These are phyloP conservation scores for Gaultheria prostrata DNA, from an alignment of 148 eudicot genomes.

Conservation along the genomic window DNA sequence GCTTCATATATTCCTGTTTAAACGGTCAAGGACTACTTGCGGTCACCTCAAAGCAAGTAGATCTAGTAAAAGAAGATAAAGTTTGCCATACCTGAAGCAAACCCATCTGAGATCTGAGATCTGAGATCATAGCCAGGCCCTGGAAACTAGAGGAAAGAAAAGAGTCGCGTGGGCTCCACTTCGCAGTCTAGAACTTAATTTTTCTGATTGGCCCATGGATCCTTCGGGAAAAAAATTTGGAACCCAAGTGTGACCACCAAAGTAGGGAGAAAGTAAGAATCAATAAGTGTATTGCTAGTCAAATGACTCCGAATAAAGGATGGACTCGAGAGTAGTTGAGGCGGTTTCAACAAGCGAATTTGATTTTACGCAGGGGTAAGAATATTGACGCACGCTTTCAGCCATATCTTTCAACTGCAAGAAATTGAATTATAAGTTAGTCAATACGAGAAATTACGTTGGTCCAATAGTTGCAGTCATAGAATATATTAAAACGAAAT, in stretches of 20 bases:
- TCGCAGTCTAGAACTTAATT: conserved; percentile 38
- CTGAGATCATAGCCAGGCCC: conserved; percentile 37
- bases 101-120: conserved; percentile 35
- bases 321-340: conserved; percentile 7
- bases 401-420: conserved; percentile 50
- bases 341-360: conserved; percentile 9
- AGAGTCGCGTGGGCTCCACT: conserved; percentile 39
- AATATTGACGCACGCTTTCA: conserved; percentile 35
- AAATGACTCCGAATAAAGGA: conserved; percentile 18
- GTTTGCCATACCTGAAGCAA: conserved; percentile 40
- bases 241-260: conserved; percentile 21
- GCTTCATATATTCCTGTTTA: background rate
- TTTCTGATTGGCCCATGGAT: conserved; percentile 16
- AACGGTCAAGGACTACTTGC: conserved; percentile 1
- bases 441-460: background rate
- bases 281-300: conserved; percentile 30
- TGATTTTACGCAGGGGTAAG: background rate
- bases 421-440: conserved; percentile 14
- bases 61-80: conserved; percentile 2
- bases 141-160: conserved; percentile 32
- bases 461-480: background rate
- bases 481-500: background rate
- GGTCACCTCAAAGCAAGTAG: background rate
- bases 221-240: conserved; percentile 27
- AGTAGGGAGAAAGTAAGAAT: conserved; percentile 19